Conservation (phyloP, 202 grass and related monocot species). For the Bolboschoenoplectus hybrid region DNA sequence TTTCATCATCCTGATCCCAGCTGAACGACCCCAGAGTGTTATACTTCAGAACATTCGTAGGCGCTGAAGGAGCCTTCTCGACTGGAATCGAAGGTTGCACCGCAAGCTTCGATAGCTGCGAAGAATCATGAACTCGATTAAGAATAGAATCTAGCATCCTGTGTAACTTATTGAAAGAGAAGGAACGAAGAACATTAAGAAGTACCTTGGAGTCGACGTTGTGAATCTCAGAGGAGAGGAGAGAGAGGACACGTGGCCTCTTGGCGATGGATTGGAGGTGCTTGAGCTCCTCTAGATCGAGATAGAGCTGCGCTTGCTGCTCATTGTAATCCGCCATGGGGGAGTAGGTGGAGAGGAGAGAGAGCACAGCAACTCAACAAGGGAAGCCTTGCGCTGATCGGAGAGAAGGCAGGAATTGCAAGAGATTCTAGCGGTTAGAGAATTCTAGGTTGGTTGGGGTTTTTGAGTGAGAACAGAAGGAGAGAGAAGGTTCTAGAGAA, state of each 20-base stretch:
- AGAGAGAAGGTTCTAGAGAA: constrained; percentile 55
- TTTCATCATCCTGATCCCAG: constrained; percentile 90
- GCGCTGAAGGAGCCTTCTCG: constrained; percentile 34
- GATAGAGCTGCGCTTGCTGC: constrained; percentile 46
- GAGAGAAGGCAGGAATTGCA: neutral
- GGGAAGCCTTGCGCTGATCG: neutral
- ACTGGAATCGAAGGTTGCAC: neutral
- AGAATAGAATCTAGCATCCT: neutral
- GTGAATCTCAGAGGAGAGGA: constrained; percentile 73
- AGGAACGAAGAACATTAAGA: neutral
- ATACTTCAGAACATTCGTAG: constrained; percentile 46
- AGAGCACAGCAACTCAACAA: neutral
- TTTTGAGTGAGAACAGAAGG: constrained; percentile 43
- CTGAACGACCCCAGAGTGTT: constrained; percentile 75
- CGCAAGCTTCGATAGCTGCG: neutral
- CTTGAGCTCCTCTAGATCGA: constrained; percentile 82
- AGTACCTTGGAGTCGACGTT: constrained; percentile 63
- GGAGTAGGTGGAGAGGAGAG: neutral
- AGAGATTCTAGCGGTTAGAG: neutral
- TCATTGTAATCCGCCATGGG: constrained; percentile 55
- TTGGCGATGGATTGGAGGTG: constrained; percentile 63
- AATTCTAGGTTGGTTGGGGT: neutral
- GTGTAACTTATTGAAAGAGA: neutral
- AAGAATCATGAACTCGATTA: neutral
- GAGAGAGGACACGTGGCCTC: constrained; percentile 63